A percentile compares a stretch with the other conserved stretches of the same genome.
These are phyloP conservation scores for Penicillium corylophilum DNA, from an alignment of 2,329 filamentous ascomycete genomes.

Conservation along the genomic window DNA sequence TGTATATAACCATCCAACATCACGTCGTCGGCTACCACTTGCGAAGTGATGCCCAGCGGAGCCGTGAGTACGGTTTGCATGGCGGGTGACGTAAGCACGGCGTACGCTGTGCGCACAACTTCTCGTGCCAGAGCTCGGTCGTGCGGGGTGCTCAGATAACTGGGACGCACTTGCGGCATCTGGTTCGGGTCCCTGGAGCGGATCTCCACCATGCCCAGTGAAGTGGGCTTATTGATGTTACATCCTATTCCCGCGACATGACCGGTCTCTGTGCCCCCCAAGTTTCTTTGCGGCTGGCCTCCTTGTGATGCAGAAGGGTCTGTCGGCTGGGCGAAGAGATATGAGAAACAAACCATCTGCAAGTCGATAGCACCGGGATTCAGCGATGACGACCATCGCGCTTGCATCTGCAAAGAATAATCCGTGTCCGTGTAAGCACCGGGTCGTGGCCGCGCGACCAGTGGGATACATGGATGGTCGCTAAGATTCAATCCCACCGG, in stretches of 20 bases:
- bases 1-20: constrained; percentile 11
- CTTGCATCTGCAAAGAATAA: constrained; percentile 18
- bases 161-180: constrained; percentile 9
- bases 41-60: constrained; percentile 6
- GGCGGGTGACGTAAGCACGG: constrained; percentile 8
- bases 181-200: constrained; percentile 8
- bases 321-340: constrained; percentile 9
- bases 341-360: constrained; percentile 17
- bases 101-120: constrained; percentile 9
- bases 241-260: constrained; percentile 18
- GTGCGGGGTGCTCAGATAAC: constrained; percentile 6
- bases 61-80: constrained; percentile 13
- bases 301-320: background rate
- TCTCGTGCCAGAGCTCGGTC: constrained; percentile 2
- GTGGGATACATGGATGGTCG: constrained; percentile 19
- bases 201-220: constrained; percentile 11
- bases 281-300: constrained; percentile 4
- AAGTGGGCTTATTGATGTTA: constrained; percentile 17
- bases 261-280: constrained; percentile 14
- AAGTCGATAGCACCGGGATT: constrained; percentile 13
- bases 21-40: constrained; percentile 6
- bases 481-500: constrained; percentile 15
- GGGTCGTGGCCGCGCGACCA: constrained; percentile 11
- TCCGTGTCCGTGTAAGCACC: constrained; percentile 16
- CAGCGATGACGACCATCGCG: constrained; percentile 15